These are phyloP conservation scores for Fusarium pseudograminearum DNA, from an alignment of 2,329 filamentous ascomycete genomes.

Conservation along the genomic window DNA sequence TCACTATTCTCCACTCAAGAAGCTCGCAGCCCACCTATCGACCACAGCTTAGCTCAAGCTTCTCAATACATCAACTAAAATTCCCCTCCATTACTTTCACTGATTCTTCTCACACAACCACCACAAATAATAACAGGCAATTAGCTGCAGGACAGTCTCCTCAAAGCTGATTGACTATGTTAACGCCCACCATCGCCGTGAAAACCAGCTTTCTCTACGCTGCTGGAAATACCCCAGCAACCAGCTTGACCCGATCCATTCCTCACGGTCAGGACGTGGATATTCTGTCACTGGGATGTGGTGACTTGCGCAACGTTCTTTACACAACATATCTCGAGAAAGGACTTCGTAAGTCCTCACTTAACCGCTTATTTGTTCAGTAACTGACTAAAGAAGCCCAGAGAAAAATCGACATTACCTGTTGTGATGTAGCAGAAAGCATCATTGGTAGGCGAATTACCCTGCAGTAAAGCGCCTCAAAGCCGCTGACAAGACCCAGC, in stretches of 20 bases:
- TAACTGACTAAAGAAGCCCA: constrained; percentile 49
- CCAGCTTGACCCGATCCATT: constrained; percentile 60
- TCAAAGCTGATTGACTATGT: constrained; percentile 47
- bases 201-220: constrained; percentile 57
- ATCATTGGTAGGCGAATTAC: constrained; percentile 59
- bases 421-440: constrained; percentile 64
- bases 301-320: constrained; percentile 68
- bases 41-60: background rate
- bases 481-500: constrained; percentile 52
- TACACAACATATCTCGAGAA: constrained; percentile 63
- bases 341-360: constrained; percentile 51
- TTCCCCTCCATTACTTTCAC: background rate
- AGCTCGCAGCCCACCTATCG: constrained; percentile 3
- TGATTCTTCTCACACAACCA: background rate
- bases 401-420: constrained; percentile 66
- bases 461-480: constrained; percentile 1
- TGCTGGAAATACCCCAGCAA: constrained; percentile 67
- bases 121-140: background rate
- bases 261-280: constrained; percentile 63
- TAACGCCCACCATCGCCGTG: constrained; percentile 53
- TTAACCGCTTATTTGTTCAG: background rate
- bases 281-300: constrained; percentile 67
- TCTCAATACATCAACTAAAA: constrained; percentile 2
- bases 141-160: no score
- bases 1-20: constrained; percentile 20